phyloP scores from a whole-genome alignment of 108 stramenopile genomes.

The Discostella stelligeroides region DNA sequence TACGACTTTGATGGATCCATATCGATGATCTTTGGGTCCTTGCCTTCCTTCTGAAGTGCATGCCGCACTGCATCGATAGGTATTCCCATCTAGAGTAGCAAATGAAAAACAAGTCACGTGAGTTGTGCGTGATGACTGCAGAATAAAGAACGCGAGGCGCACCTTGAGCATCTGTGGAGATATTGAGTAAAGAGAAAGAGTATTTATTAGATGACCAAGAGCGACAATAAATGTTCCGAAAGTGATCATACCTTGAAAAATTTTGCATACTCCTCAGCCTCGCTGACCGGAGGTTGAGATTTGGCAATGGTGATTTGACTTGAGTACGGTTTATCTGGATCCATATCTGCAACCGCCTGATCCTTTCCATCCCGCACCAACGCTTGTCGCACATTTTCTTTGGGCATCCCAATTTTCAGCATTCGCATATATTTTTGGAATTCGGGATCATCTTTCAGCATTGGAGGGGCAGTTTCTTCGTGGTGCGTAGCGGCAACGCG shows the following conservation, averaged over 20 bases:
- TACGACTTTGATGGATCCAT: constrained; percentile 39
- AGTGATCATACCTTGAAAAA: constrained; percentile 46
- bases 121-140: not conserved
- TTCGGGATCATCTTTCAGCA: constrained; percentile 72
- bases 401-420: constrained; percentile 55
- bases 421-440: constrained; percentile 67
- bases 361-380: constrained; percentile 72
- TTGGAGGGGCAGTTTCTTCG: constrained; percentile 30
- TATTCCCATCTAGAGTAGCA: constrained; percentile 44
- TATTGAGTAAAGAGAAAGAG: not conserved
- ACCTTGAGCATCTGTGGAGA: constrained; percentile 39
- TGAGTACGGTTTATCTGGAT: constrained; percentile 61
- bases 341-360: constrained; percentile 60
- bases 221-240: too few species aligned
- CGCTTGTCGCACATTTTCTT: constrained; percentile 55
- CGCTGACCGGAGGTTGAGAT: constrained; percentile 42
- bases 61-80: constrained; percentile 54
- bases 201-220: not conserved
- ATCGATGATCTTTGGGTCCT: constrained; percentile 51
- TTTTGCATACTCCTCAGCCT: constrained; percentile 55
- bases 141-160: not conserved
- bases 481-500: constrained; percentile 16
- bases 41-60: constrained; percentile 49
- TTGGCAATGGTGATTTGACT: constrained; percentile 38
- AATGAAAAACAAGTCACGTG: not conserved